Evolutionary conservation across 352 stramenopile genomes (phyloP).

Genomic region (Bremia lactucae): DNA sequence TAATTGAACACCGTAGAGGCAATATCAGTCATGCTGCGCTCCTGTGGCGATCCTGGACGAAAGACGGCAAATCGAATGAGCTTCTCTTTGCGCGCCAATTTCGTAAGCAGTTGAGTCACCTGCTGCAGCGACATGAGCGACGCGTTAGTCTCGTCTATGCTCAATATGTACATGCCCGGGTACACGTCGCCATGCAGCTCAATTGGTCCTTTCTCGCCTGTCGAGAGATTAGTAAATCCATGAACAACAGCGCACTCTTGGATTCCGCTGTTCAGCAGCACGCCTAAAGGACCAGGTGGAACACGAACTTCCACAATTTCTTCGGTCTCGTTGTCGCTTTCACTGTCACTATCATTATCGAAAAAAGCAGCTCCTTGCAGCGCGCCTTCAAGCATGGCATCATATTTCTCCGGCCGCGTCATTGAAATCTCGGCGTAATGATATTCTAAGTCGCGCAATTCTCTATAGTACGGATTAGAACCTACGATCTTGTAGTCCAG

Average conservation of each 20-base stretch:
- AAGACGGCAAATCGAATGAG: constrained; percentile 74
- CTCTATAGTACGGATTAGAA: constrained; percentile 59
- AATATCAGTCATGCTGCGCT: constrained; percentile 25
- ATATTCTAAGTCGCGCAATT: constrained; percentile 60
- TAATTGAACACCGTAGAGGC: constrained; percentile 40
- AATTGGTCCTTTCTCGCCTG: constrained; percentile 50
- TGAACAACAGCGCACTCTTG: constrained; percentile 72
- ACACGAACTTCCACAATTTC: constrained; percentile 65
- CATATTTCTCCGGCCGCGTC: constrained; percentile 30
- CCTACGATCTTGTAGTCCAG: constrained; percentile 79
- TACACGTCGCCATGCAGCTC: constrained; percentile 52
- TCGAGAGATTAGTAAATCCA: constrained; percentile 61
- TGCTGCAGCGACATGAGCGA: constrained; percentile 70
- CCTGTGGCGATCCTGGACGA: constrained; percentile 36
- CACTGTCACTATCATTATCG: constrained; percentile 71
- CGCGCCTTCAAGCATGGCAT: constrained; percentile 56
- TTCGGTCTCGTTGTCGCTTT: constrained; percentile 70
- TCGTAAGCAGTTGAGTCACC: constrained; percentile 60
- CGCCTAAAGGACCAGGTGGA: constrained; percentile 55
- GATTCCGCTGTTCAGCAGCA: constrained; percentile 69
- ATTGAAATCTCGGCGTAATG: constrained; percentile 56
- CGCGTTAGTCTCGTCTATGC: constrained; percentile 78
- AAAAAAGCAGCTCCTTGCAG: constrained; percentile 70
- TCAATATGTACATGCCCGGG: constrained; percentile 79
- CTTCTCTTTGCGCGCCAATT: constrained; percentile 68